phyloP scores from a whole-genome alignment of 208 protist species.

The Tritrichomonas musculus region DNA sequence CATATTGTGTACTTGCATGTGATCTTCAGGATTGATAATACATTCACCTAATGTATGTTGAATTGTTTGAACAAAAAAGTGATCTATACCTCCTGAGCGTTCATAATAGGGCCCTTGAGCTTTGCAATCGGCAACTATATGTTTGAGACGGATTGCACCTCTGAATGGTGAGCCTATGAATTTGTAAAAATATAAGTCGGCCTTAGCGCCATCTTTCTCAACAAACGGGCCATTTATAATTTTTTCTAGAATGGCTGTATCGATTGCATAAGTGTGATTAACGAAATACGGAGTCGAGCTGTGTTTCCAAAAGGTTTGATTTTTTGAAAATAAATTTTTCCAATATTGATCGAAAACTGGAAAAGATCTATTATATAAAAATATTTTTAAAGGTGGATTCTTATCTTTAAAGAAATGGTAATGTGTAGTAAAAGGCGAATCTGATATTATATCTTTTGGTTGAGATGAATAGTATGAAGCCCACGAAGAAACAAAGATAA shows the following conservation, averaged over 20 bases:
- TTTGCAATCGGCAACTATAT: background rate
- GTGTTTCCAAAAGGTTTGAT: background rate
- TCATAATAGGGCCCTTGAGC: background rate
- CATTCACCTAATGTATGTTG: too few relatives aligned
- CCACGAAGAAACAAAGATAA: too few relatives aligned
- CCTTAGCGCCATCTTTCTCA: background rate
- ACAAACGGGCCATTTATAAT: background rate
- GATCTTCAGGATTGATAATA: too few relatives aligned
- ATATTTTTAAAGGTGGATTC: background rate
- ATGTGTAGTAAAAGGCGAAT: background rate
- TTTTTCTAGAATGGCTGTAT: background rate
- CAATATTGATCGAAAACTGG: background rate
- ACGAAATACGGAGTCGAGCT: background rate
- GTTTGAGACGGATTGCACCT: background rate
- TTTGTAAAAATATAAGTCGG: background rate
- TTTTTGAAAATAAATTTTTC: background rate
- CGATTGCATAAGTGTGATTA: background rate
- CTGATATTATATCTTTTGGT: too few relatives aligned
- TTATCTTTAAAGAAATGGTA: background rate
- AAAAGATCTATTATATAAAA: background rate
- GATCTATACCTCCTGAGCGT: background rate
- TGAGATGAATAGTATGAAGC: too few relatives aligned
- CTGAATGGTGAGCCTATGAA: background rate
- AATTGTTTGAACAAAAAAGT: background rate
- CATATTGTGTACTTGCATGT: too few relatives aligned